A percentile compares a stretch with the other conserved stretches of the same genome.
phyloP scores from a whole-genome alignment of 768 basidiomycete species.

The Glaciozyma martinii region DNA sequence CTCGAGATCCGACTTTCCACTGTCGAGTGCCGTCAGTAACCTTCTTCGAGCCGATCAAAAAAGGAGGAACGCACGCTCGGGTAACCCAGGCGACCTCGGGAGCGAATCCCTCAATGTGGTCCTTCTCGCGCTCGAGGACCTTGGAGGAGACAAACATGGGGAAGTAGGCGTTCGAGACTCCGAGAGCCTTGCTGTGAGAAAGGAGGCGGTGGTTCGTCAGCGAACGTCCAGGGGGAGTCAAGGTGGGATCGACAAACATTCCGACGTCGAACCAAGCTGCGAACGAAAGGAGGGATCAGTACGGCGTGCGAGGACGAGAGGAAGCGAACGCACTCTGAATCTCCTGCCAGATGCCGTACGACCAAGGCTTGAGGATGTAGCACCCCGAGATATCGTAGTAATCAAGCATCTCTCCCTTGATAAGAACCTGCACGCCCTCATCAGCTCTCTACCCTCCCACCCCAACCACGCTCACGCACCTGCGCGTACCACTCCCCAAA shows the following conservation, averaged over 20 bases:
- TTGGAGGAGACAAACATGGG: constrained; percentile 95
- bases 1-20: constrained; percentile 84
- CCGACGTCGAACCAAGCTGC: constrained; percentile 77
- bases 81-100: constrained; percentile 99
- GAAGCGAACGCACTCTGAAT: constrained; percentile 61
- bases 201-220: constrained; percentile 31
- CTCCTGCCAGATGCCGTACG: constrained; percentile 91
- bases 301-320: too few species aligned
- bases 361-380: constrained; percentile 97
- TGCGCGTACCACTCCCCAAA: constrained; percentile 34
- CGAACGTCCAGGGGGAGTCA: neutral
- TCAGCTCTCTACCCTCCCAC: too few species aligned
- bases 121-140: constrained; percentile 90
- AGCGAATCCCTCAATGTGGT: constrained; percentile 98
- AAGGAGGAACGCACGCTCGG: constrained; percentile 57
- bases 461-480: neutral
- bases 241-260: constrained; percentile 2
- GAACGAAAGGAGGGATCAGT: neutral
- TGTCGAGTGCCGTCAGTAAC: constrained; percentile 40
- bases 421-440: constrained; percentile 58
- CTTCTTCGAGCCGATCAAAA: neutral
- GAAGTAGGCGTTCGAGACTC: constrained; percentile 95
- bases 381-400: constrained; percentile 98
- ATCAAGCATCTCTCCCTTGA: constrained; percentile 98
- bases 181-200: constrained; percentile 61